A percentile compares a stretch with the other conserved stretches of the same genome.
phyloP scores from a whole-genome alignment of 192 early-diverging fungal species.

The Dissophora globulifera region DNA sequence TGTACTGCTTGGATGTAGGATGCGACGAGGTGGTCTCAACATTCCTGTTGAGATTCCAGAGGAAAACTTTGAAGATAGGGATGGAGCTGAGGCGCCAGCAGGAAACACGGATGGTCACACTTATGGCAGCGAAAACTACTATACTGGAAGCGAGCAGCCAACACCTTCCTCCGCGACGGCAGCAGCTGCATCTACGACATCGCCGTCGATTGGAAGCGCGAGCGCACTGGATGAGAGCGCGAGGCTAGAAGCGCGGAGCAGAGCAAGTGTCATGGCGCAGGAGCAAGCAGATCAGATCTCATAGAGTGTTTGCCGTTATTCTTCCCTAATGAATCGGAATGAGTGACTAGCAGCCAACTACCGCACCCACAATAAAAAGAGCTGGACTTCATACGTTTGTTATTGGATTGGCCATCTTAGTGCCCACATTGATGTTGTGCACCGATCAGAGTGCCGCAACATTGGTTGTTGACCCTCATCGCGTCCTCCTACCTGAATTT shows the following conservation, averaged over 20 bases:
- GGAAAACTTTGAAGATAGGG: background rate
- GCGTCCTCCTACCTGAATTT: too few relatives aligned
- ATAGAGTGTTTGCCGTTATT: too few relatives aligned
- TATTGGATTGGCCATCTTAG: too few relatives aligned
- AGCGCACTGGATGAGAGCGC: conserved; percentile 14
- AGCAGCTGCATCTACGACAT: conserved; percentile 8
- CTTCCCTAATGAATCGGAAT: too few relatives aligned
- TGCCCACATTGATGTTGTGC: too few relatives aligned
- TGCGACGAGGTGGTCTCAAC: conserved; percentile 6
- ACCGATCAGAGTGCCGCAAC: too few relatives aligned
- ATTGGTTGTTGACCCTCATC: too few relatives aligned
- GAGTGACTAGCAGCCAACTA: background rate
- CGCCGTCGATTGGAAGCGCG: background rate
- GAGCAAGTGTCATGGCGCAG: background rate
- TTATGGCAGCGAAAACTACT: background rate
- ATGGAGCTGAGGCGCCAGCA: background rate
- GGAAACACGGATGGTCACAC: background rate
- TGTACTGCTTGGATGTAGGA: background rate
- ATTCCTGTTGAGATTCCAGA: conserved; percentile 32
- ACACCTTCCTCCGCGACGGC: background rate
- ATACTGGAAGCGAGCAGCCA: background rate
- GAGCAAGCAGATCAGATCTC: background rate
- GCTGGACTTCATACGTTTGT: too few relatives aligned
- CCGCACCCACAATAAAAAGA: background rate
- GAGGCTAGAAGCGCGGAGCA: conserved; percentile 16